These are phyloP conservation scores for Lentinus brumalis DNA, from an alignment of 768 basidiomycete genomes.

Conservation along the genomic window DNA sequence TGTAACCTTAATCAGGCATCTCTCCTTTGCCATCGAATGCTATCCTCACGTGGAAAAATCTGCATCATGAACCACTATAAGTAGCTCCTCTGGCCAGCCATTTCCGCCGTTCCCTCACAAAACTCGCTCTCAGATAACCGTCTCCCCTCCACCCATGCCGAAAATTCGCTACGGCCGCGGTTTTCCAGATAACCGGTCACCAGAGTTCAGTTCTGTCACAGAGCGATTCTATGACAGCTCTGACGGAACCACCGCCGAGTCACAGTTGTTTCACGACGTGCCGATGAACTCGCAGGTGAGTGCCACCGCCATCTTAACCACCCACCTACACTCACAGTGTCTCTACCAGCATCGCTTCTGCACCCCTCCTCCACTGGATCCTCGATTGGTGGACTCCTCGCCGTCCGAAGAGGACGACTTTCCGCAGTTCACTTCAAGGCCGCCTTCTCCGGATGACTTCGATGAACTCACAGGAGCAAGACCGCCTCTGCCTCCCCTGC, in stretches of 20 bases:
- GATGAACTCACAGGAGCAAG: neutral
- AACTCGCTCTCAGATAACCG: neutral
- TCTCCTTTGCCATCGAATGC: too few species aligned
- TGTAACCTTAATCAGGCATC: too few species aligned
- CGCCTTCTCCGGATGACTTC: neutral
- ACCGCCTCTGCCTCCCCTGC: neutral
- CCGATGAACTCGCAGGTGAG: constrained; percentile 12
- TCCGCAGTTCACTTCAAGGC: neutral
- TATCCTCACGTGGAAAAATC: too few species aligned
- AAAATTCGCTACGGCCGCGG: constrained; percentile 2
- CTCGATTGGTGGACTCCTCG: neutral
- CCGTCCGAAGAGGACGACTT: constrained; percentile 5
- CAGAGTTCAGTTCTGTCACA: too few species aligned
- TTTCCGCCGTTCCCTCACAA: neutral
- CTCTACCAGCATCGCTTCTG: constrained; percentile 12
- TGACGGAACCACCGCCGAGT: neutral
- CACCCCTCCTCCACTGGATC: constrained; percentile 14
- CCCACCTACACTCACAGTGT: neutral
- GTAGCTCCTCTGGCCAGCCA: neutral
- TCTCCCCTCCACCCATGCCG: neutral
- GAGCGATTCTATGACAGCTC: neutral
- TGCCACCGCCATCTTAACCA: neutral
- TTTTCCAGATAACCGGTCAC: neutral
- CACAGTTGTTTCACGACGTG: constrained; percentile 10
- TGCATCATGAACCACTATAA: too few species aligned